These are phyloP conservation scores for Cystofilobasidium ferigula DNA, from an alignment of 768 basidiomycete genomes.

Conservation along the genomic window DNA sequence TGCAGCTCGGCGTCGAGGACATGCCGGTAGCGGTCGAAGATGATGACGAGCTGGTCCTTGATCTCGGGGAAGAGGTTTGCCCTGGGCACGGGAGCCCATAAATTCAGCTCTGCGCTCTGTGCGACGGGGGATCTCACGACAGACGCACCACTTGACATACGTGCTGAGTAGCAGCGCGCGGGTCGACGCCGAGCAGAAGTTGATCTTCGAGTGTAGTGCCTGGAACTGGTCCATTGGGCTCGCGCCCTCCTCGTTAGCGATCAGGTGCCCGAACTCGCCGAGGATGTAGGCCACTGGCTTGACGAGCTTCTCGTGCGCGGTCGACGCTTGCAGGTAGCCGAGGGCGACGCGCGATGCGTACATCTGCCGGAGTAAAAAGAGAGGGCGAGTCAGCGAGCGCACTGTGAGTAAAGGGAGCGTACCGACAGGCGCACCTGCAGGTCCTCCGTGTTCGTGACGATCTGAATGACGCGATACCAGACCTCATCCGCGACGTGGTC, in stretches of 20 bases:
- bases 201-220: conserved; percentile 82
- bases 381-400: neutral
- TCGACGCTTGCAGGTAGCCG: conserved; percentile 72
- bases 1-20: conserved; percentile 94
- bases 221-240: conserved; percentile 92
- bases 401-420: no score
- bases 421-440: conserved; percentile 37
- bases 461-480: conserved; percentile 98
- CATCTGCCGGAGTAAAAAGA: conserved; percentile 53
- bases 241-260: conserved; percentile 87
- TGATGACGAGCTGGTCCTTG: conserved; percentile 79
- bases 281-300: conserved; percentile 81
- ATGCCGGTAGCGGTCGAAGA: conserved; percentile 95
- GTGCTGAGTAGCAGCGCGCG: conserved; percentile 87
- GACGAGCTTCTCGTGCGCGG: conserved; percentile 58
- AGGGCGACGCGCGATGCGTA: conserved; percentile 90
- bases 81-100: conserved; percentile 43
- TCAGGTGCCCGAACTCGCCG: conserved; percentile 95
- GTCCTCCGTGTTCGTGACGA: conserved; percentile 96
- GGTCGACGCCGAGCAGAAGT: conserved; percentile 83
- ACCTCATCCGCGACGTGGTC: conserved; percentile 99
- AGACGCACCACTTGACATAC: conserved; percentile 61
- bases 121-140: no score
- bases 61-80: conserved; percentile 99
- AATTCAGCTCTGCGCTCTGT: no score